Evolutionary conservation across 768 basidiomycete genomes (phyloP), one percentile per base, ranked within the genome.

Genomic region (Russula brevipes): DNA sequence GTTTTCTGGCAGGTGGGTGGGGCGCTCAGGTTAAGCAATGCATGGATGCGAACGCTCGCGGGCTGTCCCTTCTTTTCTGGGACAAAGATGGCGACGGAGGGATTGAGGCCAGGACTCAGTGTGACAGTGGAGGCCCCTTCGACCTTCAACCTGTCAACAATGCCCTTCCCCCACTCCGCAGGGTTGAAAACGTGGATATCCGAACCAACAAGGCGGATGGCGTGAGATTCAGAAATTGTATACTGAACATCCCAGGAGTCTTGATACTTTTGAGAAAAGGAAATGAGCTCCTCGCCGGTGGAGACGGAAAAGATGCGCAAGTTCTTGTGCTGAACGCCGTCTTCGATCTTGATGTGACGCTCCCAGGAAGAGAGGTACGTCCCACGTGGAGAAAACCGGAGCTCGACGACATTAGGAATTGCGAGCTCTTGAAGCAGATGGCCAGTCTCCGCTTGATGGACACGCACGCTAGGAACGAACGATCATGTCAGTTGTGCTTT

Each of bases 11-110:
- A 88, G 0, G 88, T 88, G 0, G 94, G 93, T n/a, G 78, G 73
- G 11, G 77, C 78, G 54, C 70, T 74, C 54, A 93, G 81, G 9
- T 84, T 75, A 50, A 82, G 76, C 53, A 98, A 80, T 59, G 86
- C 83, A 73, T 88, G 94, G 57, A 98, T 86, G 74, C 87, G 88
- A 74, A 98, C 82, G 68, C 82, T 87, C 0, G 92, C 95, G 3
- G 96, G 96, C 11, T 86, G 84, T 53, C 95, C 96, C 88, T 97
- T 97, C 80, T 94, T 94, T 81, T 98, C 96, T 0, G 86, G 89
- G 44, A 95, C 80, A 72, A 98, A 99, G 11, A 96, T 82, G 4
- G 95, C 96, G n/a, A 99, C 73, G 8, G 85, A 87, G 8, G 92
- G 89, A 74, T 93, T 92, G 70, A 88, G 75, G 8, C 94, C 93